Evolutionary conservation across 2,329 filamentous ascomycete species (phyloP).

Genomic region (Cladosporium velox): DNA sequence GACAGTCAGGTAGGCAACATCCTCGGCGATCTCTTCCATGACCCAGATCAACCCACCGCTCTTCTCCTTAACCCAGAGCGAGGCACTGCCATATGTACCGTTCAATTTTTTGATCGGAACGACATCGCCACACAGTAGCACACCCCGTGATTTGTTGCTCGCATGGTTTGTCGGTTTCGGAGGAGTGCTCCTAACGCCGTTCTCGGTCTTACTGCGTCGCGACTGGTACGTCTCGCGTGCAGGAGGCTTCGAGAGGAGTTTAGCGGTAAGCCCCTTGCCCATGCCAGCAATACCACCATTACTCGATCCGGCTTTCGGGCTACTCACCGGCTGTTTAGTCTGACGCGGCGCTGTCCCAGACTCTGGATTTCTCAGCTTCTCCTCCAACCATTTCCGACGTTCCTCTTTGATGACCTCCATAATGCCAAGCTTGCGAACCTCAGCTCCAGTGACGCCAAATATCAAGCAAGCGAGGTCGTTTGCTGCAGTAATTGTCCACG

Average conservation of each 20-base stretch:
- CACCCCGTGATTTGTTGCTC: slow-evolving; percentile 77
- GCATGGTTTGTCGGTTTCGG: slow-evolving; percentile 62
- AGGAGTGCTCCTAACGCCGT: slow-evolving; percentile 55
- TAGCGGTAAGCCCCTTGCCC: slow-evolving; percentile 82
- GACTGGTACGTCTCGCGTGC: slow-evolving; percentile 55
- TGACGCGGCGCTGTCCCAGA: slow-evolving; percentile 34
- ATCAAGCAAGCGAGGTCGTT: slow-evolving; percentile 95
- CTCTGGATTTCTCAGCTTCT: slow-evolving; percentile 71
- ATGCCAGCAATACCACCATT: slow-evolving; percentile 57
- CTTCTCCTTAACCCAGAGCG: slow-evolving; percentile 98
- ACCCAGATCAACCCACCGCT: slow-evolving; percentile 94
- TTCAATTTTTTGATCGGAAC: slow-evolving; percentile 97
- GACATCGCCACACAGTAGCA: slow-evolving; percentile 94
- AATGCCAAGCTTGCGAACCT: slow-evolving; percentile 92
- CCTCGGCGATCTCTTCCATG: slow-evolving; percentile 94
- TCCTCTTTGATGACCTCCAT: slow-evolving; percentile 92
- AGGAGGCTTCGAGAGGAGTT: slow-evolving; percentile 79
- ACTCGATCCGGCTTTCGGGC: slow-evolving; percentile 30
- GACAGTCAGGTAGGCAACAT: slow-evolving; percentile 75
- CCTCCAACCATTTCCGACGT: slow-evolving; percentile 82
- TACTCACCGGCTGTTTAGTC: slow-evolving; percentile 31
- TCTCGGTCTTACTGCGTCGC: slow-evolving; percentile 66
- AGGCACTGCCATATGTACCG: slow-evolving; percentile 86
- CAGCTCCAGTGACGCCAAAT: slow-evolving; percentile 97
- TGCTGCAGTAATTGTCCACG: slow-evolving; percentile 94